Conservation (phyloP, 2,329 filamentous ascomycete species). For the Hortaea sp. region DNA sequence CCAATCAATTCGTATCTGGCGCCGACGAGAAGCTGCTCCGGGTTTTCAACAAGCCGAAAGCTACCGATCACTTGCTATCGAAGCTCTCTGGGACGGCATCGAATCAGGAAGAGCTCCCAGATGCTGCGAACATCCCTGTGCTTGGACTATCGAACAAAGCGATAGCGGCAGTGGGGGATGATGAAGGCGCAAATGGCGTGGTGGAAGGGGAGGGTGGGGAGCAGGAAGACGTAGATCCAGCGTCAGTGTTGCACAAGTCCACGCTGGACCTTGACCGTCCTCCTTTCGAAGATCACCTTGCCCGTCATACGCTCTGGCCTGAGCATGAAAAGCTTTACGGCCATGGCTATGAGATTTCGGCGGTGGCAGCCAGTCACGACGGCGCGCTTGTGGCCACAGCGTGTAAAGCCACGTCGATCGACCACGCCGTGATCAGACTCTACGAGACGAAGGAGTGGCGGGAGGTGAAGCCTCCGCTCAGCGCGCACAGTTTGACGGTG, state of each 20-base stretch:
- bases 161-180: conserved; percentile 44
- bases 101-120: conserved; percentile 46
- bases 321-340: conserved; percentile 95
- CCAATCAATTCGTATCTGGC: conserved; percentile 76
- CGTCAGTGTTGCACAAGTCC: conserved; percentile 47
- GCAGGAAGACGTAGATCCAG: conserved; percentile 45
- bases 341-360: conserved; percentile 93
- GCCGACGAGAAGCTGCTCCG: conserved; percentile 97
- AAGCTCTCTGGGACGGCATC: conserved; percentile 13
- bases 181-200: conserved; percentile 8
- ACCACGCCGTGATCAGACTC: conserved; percentile 86
- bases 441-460: conserved; percentile 85
- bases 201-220: conserved; percentile 38
- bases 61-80: conserved; percentile 57
- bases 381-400: conserved; percentile 74
- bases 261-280: conserved; percentile 60
- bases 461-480: conserved; percentile 71
- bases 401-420: conserved; percentile 82
- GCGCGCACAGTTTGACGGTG: conserved; percentile 78
- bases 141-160: conserved; percentile 95
- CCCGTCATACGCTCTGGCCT: conserved; percentile 87
- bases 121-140: conserved; percentile 89
- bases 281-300: conserved; percentile 80
- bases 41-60: conserved; percentile 82
- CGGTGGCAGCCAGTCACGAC: conserved; percentile 67